These are phyloP conservation scores for Pythium scleroteichum DNA, from an alignment of 352 stramenopile species.

Conservation along the genomic window DNA sequence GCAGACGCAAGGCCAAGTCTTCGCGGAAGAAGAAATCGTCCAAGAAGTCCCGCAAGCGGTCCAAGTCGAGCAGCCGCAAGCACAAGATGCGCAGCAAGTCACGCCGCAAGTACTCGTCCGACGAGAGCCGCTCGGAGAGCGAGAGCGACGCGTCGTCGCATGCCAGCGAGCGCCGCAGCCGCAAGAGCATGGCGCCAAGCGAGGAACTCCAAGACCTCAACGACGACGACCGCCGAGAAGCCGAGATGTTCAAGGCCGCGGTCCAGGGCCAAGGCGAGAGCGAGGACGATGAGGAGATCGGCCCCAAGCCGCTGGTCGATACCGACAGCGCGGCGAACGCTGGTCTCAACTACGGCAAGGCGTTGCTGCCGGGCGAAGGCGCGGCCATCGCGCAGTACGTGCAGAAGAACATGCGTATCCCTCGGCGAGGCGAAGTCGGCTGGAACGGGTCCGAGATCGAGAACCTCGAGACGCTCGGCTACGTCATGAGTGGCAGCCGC, in stretches of 20 bases:
- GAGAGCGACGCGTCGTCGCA: slow-evolving; percentile 14
- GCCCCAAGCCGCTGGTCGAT: slow-evolving; percentile 72
- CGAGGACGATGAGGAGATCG: slow-evolving; percentile 87
- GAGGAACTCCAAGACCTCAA: slow-evolving; percentile 33
- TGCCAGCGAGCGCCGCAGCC: background rate
- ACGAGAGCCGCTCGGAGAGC: slow-evolving; percentile 15
- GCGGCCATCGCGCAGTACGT: slow-evolving; percentile 97
- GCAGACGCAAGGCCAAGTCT: slow-evolving; percentile 30
- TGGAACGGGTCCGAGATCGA: slow-evolving; percentile 97
- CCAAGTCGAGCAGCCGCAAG: slow-evolving; percentile 32
- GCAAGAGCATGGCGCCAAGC: background rate
- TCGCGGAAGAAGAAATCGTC: slow-evolving; percentile 43
- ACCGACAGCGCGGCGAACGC: slow-evolving; percentile 48
- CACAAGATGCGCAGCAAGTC: slow-evolving; percentile 27
- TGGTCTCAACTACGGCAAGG: slow-evolving; percentile 90
- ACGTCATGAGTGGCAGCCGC: slow-evolving; percentile 97
- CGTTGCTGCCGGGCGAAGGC: slow-evolving; percentile 92
- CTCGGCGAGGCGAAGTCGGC: slow-evolving; percentile 97
- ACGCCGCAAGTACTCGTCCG: slow-evolving; percentile 20
- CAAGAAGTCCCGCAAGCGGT: slow-evolving; percentile 23
- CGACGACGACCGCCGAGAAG: slow-evolving; percentile 76
- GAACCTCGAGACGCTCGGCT: slow-evolving; percentile 92
- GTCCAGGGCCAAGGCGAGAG: slow-evolving; percentile 72
- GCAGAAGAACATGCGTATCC: slow-evolving; percentile 99
- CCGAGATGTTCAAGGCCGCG: slow-evolving; percentile 85